A percentile compares a stretch with the other conserved stretches of the same genome.
These are phyloP conservation scores for Quercus bicolor DNA, from an alignment of 306 rosid genomes.

Conservation along the genomic window DNA sequence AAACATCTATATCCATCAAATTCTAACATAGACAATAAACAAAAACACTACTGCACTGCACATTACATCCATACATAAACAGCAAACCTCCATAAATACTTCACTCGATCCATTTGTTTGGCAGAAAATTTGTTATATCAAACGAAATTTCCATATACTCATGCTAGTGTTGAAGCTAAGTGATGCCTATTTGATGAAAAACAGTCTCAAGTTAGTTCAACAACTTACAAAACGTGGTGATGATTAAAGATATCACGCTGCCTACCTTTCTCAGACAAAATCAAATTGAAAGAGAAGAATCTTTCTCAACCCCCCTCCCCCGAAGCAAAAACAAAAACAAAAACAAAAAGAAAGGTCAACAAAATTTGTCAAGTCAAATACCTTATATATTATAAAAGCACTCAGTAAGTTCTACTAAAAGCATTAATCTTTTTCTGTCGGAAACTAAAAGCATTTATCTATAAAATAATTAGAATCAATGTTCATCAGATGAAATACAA, in stretches of 20 bases:
- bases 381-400: too few species aligned
- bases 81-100: background rate
- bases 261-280: background rate
- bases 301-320: background rate
- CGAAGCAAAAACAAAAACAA: background rate
- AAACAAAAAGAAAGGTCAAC: background rate
- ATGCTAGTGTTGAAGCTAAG: background rate
- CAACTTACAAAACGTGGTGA: background rate
- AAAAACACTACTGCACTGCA: background rate
- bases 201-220: background rate
- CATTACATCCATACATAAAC: background rate
- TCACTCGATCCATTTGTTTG: background rate
- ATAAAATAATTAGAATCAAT: background rate
- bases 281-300: background rate
- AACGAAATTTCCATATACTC: background rate
- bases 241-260: background rate
- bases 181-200: background rate
- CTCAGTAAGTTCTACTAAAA: too few species aligned
- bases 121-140: background rate
- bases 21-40: background rate
- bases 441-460: too few species aligned
- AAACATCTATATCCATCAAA: background rate
- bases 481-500: background rate
- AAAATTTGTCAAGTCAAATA: background rate
- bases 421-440: too few species aligned